These are phyloP conservation scores for Turnera subulata DNA, from an alignment of 345 rosid species.

Conservation along the genomic window DNA sequence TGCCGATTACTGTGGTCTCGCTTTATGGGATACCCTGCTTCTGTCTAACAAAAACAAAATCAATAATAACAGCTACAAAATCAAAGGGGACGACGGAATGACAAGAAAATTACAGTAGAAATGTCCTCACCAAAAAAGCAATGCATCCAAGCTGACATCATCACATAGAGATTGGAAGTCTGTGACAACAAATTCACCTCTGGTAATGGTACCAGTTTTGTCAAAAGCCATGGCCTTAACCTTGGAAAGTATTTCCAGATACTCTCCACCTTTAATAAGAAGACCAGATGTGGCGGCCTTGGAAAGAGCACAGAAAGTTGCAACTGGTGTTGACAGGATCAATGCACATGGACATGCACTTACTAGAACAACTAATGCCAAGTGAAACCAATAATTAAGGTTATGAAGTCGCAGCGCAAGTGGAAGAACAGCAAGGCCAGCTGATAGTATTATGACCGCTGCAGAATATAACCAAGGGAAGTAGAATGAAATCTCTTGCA, in stretches of 20 bases:
- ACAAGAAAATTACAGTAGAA: neutral
- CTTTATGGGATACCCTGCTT: too few species aligned
- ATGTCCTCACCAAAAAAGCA: conserved; percentile 61
- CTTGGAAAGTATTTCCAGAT: conserved; percentile 72
- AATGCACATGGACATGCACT: conserved; percentile 96
- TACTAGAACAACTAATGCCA: conserved; percentile 81
- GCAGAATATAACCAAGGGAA: conserved; percentile 19
- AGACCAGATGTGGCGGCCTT: conserved; percentile 82
- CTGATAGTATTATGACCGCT: conserved; percentile 57
- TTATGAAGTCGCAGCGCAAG: conserved; percentile 35
- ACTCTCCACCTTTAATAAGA: conserved; percentile 78
- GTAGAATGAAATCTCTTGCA: neutral
- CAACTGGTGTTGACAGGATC: conserved; percentile 88
- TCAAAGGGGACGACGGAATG: too few species aligned
- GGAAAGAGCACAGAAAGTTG: conserved; percentile 83
- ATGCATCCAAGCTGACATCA: conserved; percentile 36
- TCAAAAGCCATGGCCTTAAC: conserved; percentile 71
- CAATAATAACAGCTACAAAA: too few species aligned
- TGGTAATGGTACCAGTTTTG: conserved; percentile 89
- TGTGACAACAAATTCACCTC: conserved; percentile 77
- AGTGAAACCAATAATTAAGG: conserved; percentile 54
- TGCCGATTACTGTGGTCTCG: too few species aligned
- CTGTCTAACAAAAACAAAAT: too few species aligned
- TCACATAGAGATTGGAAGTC: conserved; percentile 45
- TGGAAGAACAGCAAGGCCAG: conserved; percentile 55